These are phyloP conservation scores for Asparagopsis taxiformis DNA, from an alignment of 31 red algal genomes.

Conservation along the genomic window DNA sequence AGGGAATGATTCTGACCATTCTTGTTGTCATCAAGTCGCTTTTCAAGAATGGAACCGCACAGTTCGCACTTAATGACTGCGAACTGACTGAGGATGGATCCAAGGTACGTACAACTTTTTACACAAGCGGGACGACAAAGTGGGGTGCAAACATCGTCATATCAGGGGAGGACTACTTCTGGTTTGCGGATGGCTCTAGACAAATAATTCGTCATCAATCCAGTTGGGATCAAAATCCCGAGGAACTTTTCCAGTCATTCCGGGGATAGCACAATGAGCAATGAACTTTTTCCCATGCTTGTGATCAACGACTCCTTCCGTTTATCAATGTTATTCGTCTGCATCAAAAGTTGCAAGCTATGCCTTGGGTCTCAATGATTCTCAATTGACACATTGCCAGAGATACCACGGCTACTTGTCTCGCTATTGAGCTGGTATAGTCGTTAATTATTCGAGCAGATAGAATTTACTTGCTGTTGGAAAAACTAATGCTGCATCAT, in stretches of 20 bases:
- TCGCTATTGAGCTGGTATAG: too few species aligned
- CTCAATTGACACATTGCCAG: too few species aligned
- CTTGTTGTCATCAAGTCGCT: constrained; percentile 8
- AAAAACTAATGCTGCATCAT: too few species aligned
- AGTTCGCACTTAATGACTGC: constrained; percentile 23
- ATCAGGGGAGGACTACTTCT: constrained; percentile 33
- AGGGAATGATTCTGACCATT: constrained; percentile 33
- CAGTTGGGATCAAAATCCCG: constrained; percentile 22
- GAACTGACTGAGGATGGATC: constrained; percentile 21
- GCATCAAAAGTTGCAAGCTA: too few species aligned
- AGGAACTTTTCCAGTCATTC: constrained; percentile 4
- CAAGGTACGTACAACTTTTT: constrained; percentile 15
- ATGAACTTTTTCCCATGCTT: not conserved
- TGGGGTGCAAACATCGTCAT: constrained; percentile 16
- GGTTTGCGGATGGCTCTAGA: constrained; percentile 33
- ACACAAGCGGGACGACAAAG: constrained; percentile 13
- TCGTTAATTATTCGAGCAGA: too few species aligned
- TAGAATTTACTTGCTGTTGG: too few species aligned
- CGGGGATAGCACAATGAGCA: not conserved
- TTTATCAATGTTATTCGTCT: not conserved
- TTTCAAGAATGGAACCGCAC: constrained; percentile 6
- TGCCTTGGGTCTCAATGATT: too few species aligned
- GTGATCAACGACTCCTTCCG: not conserved
- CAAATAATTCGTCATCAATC: constrained; percentile 29
- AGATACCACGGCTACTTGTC: too few species aligned